These are phyloP conservation scores for Pseudogymnoascus sp. DNA, from an alignment of 2,329 filamentous ascomycete species.

Conservation along the genomic window DNA sequence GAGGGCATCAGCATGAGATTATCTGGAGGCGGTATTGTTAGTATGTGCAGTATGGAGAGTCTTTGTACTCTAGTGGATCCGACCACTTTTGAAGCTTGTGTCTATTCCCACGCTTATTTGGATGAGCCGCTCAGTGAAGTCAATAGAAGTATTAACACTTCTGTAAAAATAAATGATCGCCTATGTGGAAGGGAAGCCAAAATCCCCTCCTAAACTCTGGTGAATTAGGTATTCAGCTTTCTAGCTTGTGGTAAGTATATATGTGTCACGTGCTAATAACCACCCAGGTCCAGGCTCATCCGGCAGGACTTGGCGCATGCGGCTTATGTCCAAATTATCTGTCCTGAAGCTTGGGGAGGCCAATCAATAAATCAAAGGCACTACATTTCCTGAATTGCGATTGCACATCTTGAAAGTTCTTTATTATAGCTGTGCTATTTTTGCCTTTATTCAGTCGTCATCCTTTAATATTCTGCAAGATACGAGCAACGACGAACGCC, in stretches of 20 bases:
- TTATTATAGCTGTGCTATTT: background rate
- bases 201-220: background rate
- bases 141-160: background rate
- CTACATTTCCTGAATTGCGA: conserved; percentile 12
- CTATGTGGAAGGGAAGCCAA: background rate
- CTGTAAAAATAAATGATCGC: background rate
- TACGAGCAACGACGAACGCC: background rate
- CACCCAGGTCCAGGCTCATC: conserved; percentile 2
- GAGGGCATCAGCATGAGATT: background rate
- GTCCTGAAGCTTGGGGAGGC: background rate
- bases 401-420: conserved; percentile 5
- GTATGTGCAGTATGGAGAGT: background rate
- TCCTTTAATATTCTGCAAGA: background rate
- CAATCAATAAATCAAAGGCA: background rate
- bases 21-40: background rate
- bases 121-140: background rate
- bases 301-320: background rate
- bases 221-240: background rate
- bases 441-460: background rate
- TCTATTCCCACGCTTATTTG: background rate
- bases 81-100: background rate
- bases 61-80: background rate
- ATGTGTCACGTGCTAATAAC: conserved; percentile 3
- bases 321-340: conserved; percentile 7
- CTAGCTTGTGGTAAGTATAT: background rate